Evolutionary conservation across 2,329 filamentous ascomycete species (phyloP).

Genomic region (Apiospora saccharicola): DNA sequence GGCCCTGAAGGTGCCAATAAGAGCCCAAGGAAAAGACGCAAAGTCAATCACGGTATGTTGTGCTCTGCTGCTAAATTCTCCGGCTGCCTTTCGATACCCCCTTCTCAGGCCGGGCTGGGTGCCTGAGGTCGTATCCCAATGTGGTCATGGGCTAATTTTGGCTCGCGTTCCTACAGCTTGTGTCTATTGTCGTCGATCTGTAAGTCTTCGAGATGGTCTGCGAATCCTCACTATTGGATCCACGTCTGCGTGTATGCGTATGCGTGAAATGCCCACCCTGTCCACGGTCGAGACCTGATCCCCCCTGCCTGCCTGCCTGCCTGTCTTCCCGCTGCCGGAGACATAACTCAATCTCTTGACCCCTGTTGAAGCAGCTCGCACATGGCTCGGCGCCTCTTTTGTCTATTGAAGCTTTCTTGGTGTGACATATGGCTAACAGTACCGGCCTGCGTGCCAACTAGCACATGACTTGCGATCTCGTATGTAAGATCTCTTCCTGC

Average conservation of each 20-base stretch:
- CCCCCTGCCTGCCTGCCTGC: constrained; percentile 23
- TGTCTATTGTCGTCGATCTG: constrained; percentile 89
- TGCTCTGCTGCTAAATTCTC: constrained; percentile 36
- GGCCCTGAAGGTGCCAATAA: constrained; percentile 49
- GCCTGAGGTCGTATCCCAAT: constrained; percentile 33
- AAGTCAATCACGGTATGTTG: constrained; percentile 84
- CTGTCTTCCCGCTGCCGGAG: constrained; percentile 31
- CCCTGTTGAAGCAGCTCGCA: constrained; percentile 25
- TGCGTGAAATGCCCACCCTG: constrained; percentile 30
- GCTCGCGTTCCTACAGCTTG: constrained; percentile 70
- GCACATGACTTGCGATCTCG: constrained; percentile 94
- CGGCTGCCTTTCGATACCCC: constrained; percentile 22
- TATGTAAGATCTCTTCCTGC: constrained; percentile 60
- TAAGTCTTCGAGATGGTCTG: constrained; percentile 62
- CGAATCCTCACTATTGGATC: constrained; percentile 41
- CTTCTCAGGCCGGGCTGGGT: constrained; percentile 10
- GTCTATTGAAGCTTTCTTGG: constrained; percentile 28
- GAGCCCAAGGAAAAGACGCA: constrained; percentile 84
- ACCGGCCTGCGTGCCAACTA: constrained; percentile 54
- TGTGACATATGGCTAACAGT: constrained; percentile 54
- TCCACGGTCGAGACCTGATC: constrained; percentile 31
- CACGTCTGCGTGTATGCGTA: constrained; percentile 39
- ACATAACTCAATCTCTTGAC: constrained; percentile 29
- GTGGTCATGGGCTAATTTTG: constrained; percentile 45
- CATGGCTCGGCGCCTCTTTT: constrained; percentile 25